Base-by-base conservation (phyloP, 345 rosid species). In the Anastatica hierochuntica region DNA sequence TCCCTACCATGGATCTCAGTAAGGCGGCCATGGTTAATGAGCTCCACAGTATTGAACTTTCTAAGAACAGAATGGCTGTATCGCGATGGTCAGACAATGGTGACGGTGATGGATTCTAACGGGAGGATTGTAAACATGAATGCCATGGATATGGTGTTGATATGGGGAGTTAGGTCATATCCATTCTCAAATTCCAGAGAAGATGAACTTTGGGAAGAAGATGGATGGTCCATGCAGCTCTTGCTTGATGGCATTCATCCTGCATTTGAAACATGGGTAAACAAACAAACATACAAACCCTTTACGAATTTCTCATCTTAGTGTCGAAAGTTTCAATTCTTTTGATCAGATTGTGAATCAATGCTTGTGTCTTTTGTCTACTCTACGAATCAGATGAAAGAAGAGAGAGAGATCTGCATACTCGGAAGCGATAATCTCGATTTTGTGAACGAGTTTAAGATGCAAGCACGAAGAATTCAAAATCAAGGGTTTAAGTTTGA, bases 81-180 rank as follows among this genome's bases (percentile, higher is more conserved):
- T 27, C 46, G 52, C 63, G 84, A 63, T 14, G 68, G 60, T 31
- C 72, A 87, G 14, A 47, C 74, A 13, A 77, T 74, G 74, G 71
- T 79, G 78, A 81, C 78, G 18, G 90, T 73, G 30, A 50, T 89
- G 62, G 84, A 83, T 69, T 14, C 75, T 4, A 46, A 66, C 8
- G 97, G 95, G 41, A 61, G 14, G 53, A 49, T 79, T 14, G 74
- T 70, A 36, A 78, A 85, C 64, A 55, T 49, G 47, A 81, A 83
- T 51, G 89, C 89, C 15, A 62, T 85, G 44, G 84, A 89, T 62
- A 83, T 83, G 89, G 64, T 79, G 39, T 34, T 74, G 48, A 75
- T 83, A 13, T 85, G 97, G 97, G 94, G 95, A 62, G 66, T 73
- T 37, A 53, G 46, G 40, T 90, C 94, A 31, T 81, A 72, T 41